Evolutionary conservation across 805 yeast genomes (phyloP), one percentile per base, ranked within the genome.

Genomic region (Spencermartinsiella europaea): DNA sequence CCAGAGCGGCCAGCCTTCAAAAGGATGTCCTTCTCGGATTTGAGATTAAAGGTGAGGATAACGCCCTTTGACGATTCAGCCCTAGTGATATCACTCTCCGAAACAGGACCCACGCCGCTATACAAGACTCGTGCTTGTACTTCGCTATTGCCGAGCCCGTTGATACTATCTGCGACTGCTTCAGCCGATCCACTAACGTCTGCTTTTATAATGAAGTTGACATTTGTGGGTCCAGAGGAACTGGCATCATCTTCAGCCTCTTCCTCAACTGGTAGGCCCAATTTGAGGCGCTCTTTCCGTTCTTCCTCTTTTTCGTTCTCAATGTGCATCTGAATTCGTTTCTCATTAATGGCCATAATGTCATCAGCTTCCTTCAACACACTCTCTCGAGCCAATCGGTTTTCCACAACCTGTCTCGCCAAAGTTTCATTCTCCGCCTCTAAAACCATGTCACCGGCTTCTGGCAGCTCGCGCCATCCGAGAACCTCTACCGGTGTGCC

Each of bases 131-230:
- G 65, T 3, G 89, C 77, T 49, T 72, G 70, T 4, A 91, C 91
- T 59, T 86, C 95, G 1, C 84, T 85, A 62, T 91, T 90, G 4
- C 97, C 97, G n/a, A 93, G 67, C 10, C 81, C 81, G 48, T 74
- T 73, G 40, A 93, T 79, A 55, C 91, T 80, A 62, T 90, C 96
- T 34, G 71, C 75, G 28, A 93, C 85, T 1, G 99, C 99, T 62
- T 93, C 99, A 0, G 86, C 85, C 0, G 98, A 90, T 0, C 99
- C 99, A 55, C 83, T 81, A 1, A 91, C 97, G 66, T 93, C 99
- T 0, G 96, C 85, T 61, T 86, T 88, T 31, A 93, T 71, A 21
- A 93, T 81, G 53, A 82, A 88, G 4, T 53, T 57, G 4, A 62
- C 63, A 5, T 52, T 56, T 4, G 56, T 55, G 2, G 54, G 46